phyloP scores from a whole-genome alignment of 176 grass and related monocot species.

The Pharus latifolius region DNA sequence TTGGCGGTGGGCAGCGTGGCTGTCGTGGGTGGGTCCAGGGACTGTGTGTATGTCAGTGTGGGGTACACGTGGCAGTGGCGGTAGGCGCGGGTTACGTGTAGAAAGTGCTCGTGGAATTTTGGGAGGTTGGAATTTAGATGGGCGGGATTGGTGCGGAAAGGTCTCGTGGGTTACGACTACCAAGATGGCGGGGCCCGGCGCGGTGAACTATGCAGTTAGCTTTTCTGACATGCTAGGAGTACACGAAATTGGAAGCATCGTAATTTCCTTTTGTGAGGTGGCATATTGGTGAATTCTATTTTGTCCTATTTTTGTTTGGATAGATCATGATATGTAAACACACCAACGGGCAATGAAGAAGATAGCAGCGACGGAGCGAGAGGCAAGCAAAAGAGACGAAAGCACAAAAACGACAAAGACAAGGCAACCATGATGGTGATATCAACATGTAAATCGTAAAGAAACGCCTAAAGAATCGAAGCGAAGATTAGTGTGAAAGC shows the following conservation, averaged over 20 bases:
- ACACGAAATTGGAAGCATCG: background rate
- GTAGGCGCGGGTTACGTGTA: background rate
- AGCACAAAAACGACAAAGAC: too few species aligned
- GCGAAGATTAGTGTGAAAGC: too few species aligned
- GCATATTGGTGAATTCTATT: too few species aligned
- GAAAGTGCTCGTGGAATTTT: background rate
- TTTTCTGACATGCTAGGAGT: constrained; percentile 27
- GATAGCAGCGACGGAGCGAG: too few species aligned
- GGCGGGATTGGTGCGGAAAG: constrained; percentile 46
- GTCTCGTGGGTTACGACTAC: constrained; percentile 44
- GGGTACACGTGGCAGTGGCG: background rate
- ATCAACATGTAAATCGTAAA: too few species aligned
- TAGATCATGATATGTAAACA: too few species aligned
- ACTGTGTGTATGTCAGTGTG: background rate
- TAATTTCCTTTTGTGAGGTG: too few species aligned
- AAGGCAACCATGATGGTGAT: too few species aligned
- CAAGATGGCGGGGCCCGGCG: constrained; percentile 20
- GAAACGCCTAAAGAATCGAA: too few species aligned
- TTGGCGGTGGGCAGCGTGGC: background rate
- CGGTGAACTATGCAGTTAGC: constrained; percentile 44
- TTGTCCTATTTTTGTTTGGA: too few species aligned
- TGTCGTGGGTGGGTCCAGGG: background rate
- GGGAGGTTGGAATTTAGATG: constrained; percentile 13
- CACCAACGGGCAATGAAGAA: too few species aligned
- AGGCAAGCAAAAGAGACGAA: too few species aligned